phyloP scores from a whole-genome alignment of 768 basidiomycete species.

The Collybia sordida region DNA sequence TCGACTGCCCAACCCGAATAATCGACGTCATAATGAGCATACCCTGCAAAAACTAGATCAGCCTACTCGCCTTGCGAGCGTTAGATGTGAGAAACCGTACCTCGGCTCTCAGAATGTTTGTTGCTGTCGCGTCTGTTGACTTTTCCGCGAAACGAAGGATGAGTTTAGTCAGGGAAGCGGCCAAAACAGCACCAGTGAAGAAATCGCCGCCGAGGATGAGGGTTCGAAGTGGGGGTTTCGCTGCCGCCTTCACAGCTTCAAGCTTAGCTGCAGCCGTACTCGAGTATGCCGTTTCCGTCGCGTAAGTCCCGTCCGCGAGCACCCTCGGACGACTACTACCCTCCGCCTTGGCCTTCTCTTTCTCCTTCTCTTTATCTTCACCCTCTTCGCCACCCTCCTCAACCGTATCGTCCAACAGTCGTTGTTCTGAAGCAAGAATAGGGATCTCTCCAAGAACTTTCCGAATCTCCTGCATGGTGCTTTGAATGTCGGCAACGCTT shows the following conservation, averaged over 20 bases:
- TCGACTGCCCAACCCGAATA: constrained; percentile 96
- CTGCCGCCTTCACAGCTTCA: constrained; percentile 82
- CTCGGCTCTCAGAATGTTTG: constrained; percentile 85
- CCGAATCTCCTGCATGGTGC: constrained; percentile 74
- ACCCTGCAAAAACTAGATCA: constrained; percentile 42
- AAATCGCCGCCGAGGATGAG: constrained; percentile 94
- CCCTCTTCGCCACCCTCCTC: constrained; percentile 44
- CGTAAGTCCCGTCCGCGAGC: constrained; percentile 95
- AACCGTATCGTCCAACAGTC: constrained; percentile 73
- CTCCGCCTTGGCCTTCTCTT: constrained; percentile 44
- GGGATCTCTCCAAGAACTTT: constrained; percentile 96
- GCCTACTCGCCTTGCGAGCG: not conserved
- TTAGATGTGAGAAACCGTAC: constrained; percentile 31
- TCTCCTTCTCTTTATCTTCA: constrained; percentile 49
- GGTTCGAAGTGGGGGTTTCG: constrained; percentile 88
- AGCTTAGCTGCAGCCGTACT: constrained; percentile 58
- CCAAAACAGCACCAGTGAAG: constrained; percentile 92
- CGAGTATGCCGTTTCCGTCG: constrained; percentile 91
- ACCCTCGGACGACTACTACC: constrained; percentile 68
- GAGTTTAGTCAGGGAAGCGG: constrained; percentile 87
- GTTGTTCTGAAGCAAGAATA: constrained; percentile 89
- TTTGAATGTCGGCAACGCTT: constrained; percentile 62
- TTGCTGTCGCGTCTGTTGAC: constrained; percentile 40
- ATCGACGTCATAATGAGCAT: constrained; percentile 99
- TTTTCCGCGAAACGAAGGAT: constrained; percentile 74